Evolutionary conservation across 1,284 basidiomycete species (phyloP).

Genomic region (Anthracocystis setariae): DNA sequence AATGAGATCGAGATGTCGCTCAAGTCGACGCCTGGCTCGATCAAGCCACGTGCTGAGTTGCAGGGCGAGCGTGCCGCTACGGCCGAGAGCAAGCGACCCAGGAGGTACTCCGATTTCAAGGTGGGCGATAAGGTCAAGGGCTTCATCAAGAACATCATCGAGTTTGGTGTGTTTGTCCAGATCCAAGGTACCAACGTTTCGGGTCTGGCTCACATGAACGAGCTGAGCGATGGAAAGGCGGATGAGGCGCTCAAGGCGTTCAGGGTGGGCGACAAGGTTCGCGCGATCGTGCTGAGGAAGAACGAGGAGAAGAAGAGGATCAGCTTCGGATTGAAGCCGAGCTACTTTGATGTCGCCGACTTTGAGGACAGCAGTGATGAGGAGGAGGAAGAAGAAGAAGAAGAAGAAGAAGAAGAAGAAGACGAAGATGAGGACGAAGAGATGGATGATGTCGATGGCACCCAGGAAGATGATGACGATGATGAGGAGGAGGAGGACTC

Average conservation of each 20-base stretch:
- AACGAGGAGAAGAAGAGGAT: constrained; percentile 81
- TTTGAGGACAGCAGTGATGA: constrained; percentile 63
- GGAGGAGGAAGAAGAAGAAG: constrained; percentile 70
- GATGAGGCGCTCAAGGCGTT: constrained; percentile 81
- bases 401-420: constrained; percentile 36
- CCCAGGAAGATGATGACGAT: constrained; percentile 41
- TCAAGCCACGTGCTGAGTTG: constrained; percentile 70
- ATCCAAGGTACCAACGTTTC: constrained; percentile 83
- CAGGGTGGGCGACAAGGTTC: constrained; percentile 85
- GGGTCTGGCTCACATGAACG: constrained; percentile 87
- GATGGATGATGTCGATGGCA: constrained; percentile 56
- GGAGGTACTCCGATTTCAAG: constrained; percentile 50
- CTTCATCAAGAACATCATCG: constrained; percentile 73
- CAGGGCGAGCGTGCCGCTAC: constrained; percentile 20
- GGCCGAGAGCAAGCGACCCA: constrained; percentile 23
- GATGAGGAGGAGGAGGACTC: constrained; percentile 55
- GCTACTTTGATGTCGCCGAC: constrained; percentile 75
- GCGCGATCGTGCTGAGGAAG: constrained; percentile 79
- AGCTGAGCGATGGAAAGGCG: constrained; percentile 41
- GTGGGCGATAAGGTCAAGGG: constrained; percentile 68
- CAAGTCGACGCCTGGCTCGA: constrained; percentile 68
- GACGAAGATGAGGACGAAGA: constrained; percentile 44
- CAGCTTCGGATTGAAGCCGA: constrained; percentile 88
- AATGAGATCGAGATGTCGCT: constrained; percentile 90
- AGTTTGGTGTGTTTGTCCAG: constrained; percentile 90